These are phyloP conservation scores for Geranomyces michiganensis DNA, from an alignment of 192 early-diverging fungal species.

Conservation along the genomic window DNA sequence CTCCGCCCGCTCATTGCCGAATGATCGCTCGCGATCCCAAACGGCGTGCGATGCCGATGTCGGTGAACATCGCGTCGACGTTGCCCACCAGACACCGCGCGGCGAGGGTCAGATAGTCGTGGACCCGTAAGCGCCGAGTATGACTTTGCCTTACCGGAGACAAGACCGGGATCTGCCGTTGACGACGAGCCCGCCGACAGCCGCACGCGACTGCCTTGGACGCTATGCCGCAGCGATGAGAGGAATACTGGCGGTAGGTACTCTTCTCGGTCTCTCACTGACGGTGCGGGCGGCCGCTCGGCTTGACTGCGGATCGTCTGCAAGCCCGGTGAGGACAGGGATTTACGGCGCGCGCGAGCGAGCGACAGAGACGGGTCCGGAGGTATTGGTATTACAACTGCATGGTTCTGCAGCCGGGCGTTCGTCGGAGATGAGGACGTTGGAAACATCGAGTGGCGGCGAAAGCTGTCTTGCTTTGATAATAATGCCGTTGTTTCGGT, in stretches of 20 bases:
- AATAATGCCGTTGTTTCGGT: neutral
- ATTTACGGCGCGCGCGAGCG: neutral
- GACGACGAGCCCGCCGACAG: neutral
- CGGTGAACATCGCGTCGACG: no score
- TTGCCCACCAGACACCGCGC: no score
- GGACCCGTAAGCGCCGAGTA: neutral
- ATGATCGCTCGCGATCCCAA: conserved; percentile 10
- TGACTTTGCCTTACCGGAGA: neutral
- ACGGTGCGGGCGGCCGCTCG: neutral
- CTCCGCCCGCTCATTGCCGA: neutral
- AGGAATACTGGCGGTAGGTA: conserved; percentile 2
- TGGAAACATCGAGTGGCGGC: conserved; percentile 7
- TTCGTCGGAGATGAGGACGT: neutral
- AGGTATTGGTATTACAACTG: neutral
- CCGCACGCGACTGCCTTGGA: neutral
- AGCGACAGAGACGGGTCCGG: neutral
- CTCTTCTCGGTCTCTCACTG: neutral
- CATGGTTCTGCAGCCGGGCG: neutral
- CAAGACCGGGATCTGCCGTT: neutral
- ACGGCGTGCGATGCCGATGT: conserved; percentile 1
- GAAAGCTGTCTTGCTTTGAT: neutral
- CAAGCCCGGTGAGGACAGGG: neutral
- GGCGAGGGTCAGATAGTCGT: neutral
- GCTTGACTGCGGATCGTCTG: neutral
- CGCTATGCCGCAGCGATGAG: neutral